Conservation (phyloP, 345 rosid genomes). For the Pelargonium nanum region DNA sequence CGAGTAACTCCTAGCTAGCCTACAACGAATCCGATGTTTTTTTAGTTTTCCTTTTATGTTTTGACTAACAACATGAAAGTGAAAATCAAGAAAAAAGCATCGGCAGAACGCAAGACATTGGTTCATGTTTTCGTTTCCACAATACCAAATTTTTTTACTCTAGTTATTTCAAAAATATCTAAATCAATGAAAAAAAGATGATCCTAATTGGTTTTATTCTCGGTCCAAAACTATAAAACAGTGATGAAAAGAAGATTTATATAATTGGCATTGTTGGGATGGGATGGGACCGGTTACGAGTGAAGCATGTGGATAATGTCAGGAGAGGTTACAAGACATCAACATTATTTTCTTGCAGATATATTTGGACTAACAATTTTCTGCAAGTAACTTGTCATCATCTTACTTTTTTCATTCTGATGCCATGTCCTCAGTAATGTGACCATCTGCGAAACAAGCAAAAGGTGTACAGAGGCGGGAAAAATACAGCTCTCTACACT, state of each 20-base stretch:
- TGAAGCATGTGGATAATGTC: slow-evolving; percentile 16
- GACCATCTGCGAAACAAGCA: slow-evolving; percentile 1
- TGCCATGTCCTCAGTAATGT: not conserved
- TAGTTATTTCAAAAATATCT: not conserved
- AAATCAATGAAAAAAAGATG: too few species aligned
- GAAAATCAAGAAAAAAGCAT: too few species aligned
- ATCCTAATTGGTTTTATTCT: too few species aligned
- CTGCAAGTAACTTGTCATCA: slow-evolving; percentile 11
- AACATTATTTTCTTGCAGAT: not conserved
- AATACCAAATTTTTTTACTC: too few species aligned
- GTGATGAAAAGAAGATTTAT: not conserved
- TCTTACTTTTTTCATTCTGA: slow-evolving; percentile 1
- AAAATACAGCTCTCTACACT: not conserved
- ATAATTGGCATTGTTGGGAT: slow-evolving; percentile 7
- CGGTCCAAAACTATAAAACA: not conserved
- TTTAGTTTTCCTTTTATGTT: too few species aligned
- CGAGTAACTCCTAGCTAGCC: too few species aligned
- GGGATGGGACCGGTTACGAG: slow-evolving; percentile 11
- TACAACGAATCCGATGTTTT: too few species aligned
- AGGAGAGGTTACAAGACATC: slow-evolving; percentile 7
- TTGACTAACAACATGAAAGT: too few species aligned
- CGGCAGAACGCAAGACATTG: too few species aligned
- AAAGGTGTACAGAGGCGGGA: too few species aligned
- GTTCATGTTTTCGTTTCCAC: too few species aligned
- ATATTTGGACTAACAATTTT: not conserved